A percentile compares a stretch with the other conserved stretches of the same genome.
These are phyloP conservation scores for Cercospora sp. DNA, from an alignment of 2,329 filamentous ascomycete genomes.

Conservation along the genomic window DNA sequence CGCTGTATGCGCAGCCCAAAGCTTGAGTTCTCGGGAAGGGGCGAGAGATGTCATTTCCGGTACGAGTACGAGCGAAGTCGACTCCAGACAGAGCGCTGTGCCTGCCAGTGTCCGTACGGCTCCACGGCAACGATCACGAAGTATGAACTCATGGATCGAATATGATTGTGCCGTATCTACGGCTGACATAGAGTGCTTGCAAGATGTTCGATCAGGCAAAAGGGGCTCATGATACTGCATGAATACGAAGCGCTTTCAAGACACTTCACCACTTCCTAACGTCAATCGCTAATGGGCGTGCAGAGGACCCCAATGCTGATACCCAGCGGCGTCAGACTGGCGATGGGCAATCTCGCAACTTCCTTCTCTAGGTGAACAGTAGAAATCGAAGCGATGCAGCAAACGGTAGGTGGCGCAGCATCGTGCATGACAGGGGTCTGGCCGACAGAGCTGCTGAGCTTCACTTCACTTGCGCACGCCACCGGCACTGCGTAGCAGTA, in stretches of 20 bases:
- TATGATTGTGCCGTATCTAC: neutral
- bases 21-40: neutral
- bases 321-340: neutral
- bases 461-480: neutral
- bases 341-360: neutral
- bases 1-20: conserved; percentile 63
- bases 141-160: neutral
- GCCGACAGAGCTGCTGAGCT: neutral
- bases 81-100: neutral
- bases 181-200: neutral
- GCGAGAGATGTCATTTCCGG: neutral
- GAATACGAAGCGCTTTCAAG: neutral
- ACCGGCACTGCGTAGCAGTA: neutral
- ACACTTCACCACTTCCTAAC: neutral
- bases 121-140: neutral
- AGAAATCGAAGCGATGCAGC: neutral
- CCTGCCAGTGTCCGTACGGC: neutral
- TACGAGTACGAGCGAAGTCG: neutral
- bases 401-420: neutral
- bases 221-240: neutral
- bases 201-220: neutral
- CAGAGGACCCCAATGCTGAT: neutral
- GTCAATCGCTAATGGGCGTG: neutral
- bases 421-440: neutral
- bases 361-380: neutral